Evolutionary conservation across 202 grass and related monocot genomes (phyloP).

Genomic region (Saccharum hybrid): DNA sequence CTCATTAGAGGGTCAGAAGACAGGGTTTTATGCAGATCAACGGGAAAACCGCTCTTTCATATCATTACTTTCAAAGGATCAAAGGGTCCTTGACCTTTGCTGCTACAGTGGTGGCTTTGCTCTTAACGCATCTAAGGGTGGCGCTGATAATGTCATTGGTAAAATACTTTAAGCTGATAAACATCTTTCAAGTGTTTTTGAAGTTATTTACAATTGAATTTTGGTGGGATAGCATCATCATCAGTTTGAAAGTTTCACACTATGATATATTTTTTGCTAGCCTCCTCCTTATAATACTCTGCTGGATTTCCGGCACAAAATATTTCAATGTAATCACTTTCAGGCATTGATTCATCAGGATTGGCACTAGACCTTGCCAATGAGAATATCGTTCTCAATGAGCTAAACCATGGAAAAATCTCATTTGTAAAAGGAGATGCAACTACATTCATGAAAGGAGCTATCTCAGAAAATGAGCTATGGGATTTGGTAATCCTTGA

Average conservation of each 20-base stretch:
- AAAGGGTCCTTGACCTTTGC: conserved; percentile 85
- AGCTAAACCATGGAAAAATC: conserved; percentile 55
- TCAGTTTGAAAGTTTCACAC: conserved; percentile 34
- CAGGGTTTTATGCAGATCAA: conserved; percentile 98
- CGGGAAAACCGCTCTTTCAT: conserved; percentile 75
- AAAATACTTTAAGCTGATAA: conserved; percentile 59
- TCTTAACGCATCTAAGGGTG: conserved; percentile 69
- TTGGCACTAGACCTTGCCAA: conserved; percentile 87
- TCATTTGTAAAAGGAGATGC: conserved; percentile 90
- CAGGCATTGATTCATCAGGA: conserved; percentile 92
- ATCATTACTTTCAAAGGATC: conserved; percentile 67
- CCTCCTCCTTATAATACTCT: conserved; percentile 24
- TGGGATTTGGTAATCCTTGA: conserved; percentile 95
- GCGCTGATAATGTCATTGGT: conserved; percentile 86
- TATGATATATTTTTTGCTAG: not conserved
- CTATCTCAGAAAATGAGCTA: conserved; percentile 73
- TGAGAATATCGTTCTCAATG: conserved; percentile 84
- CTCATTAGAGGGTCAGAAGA: conserved; percentile 93
- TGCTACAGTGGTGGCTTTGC: conserved; percentile 95
- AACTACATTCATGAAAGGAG: conserved; percentile 81
- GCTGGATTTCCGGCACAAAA: conserved; percentile 12
- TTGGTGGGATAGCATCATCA: conserved; percentile 14
- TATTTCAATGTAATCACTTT: conserved; percentile 45
- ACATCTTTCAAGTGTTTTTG: conserved; percentile 35
- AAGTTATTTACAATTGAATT: conserved; percentile 24